Conservation (phyloP, 257 asterid genomes). For the Ajuga chamaepitys region DNA sequence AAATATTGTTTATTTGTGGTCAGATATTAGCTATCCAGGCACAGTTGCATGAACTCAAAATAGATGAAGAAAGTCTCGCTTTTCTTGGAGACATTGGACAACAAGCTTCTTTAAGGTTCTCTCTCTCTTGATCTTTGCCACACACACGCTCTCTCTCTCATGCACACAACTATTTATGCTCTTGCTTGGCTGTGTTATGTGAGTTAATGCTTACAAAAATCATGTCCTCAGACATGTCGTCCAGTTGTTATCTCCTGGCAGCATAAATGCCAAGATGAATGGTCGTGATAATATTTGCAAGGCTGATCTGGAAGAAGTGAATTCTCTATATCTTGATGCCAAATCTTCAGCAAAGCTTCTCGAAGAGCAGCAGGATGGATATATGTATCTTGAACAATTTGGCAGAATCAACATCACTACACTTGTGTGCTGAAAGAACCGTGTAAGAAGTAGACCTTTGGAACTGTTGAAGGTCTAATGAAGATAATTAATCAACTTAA, state of each 20-base stretch:
- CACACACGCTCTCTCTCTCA: background rate
- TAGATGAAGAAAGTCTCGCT: slow-evolving; percentile 90
- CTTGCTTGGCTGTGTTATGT: background rate
- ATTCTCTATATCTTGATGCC: slow-evolving; percentile 70
- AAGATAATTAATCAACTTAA: too few species aligned
- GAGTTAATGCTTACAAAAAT: background rate
- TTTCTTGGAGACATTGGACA: slow-evolving; percentile 82
- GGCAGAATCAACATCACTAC: too few species aligned
- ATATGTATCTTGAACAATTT: too few species aligned
- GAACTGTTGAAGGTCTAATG: too few species aligned
- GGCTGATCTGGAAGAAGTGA: slow-evolving; percentile 95
- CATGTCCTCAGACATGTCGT: slow-evolving; percentile 60
- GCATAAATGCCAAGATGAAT: slow-evolving; percentile 74
- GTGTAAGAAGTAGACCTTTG: background rate
- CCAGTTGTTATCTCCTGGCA: slow-evolving; percentile 85
- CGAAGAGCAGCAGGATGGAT: slow-evolving; percentile 92
- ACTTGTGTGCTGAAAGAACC: slow-evolving; percentile 17
- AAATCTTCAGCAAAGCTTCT: slow-evolving; percentile 84
- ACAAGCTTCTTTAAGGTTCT: slow-evolving; percentile 76
- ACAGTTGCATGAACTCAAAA: slow-evolving; percentile 75
- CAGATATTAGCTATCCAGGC: slow-evolving; percentile 95
- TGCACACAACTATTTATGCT: background rate
- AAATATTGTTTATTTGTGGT: background rate
- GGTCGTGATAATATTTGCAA: slow-evolving; percentile 90
- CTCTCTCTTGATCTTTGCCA: background rate